These are phyloP conservation scores for Umbilicus rupestris DNA, from an alignment of 164 flowering plant species.

Conservation along the genomic window DNA sequence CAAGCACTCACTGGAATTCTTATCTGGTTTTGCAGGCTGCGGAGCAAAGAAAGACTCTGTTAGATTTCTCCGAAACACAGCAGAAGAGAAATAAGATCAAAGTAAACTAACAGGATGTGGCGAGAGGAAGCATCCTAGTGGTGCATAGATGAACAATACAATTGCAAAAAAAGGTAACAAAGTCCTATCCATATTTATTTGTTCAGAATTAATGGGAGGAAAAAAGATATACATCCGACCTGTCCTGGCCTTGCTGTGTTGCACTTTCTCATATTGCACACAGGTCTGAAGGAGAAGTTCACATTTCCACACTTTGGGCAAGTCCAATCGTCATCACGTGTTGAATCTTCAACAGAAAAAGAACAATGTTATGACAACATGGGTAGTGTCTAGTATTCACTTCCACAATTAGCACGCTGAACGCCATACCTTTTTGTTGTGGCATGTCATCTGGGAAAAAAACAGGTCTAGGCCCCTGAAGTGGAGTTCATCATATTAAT, in stretches of 20 bases:
- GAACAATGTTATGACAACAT: not conserved
- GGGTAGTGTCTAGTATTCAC: not conserved
- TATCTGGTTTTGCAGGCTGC: conserved; percentile 65
- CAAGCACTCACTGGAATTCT: conserved; percentile 63
- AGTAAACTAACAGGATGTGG: not conserved
- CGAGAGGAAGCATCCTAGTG: not conserved
- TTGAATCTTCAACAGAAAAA: conserved; percentile 34
- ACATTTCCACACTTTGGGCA: conserved; percentile 97
- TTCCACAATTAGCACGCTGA: not conserved
- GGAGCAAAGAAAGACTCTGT: conserved; percentile 8
- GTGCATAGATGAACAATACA: not conserved
- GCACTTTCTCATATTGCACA: conserved; percentile 99
- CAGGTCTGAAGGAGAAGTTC: conserved; percentile 90
- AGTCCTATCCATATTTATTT: not conserved
- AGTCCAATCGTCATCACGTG: conserved; percentile 88
- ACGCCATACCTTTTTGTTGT: conserved; percentile 33
- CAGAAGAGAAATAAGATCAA: not conserved
- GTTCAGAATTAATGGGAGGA: not conserved
- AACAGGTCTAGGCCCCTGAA: conserved; percentile 81
- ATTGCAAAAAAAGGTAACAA: not conserved
- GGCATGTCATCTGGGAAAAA: conserved; percentile 58
- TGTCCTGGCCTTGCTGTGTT: conserved; percentile 95
- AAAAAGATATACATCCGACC: conserved; percentile 30
- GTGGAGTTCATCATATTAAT: not conserved
- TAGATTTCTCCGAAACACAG: not conserved